phyloP scores from a whole-genome alignment of 352 stramenopile genomes.

The Saprolegnia diclina region DNA sequence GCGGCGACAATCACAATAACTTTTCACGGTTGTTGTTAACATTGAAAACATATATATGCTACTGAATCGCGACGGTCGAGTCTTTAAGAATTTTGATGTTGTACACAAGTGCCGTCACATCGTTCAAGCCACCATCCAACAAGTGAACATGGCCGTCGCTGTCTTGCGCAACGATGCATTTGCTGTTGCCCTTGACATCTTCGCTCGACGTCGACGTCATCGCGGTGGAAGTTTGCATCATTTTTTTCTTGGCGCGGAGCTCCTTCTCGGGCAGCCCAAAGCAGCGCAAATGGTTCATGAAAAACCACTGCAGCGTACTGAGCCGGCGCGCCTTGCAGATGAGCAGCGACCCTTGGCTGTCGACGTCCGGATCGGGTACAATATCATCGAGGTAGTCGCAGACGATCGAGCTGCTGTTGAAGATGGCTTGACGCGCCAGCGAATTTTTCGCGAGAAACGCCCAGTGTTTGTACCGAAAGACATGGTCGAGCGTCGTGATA shows the following conservation, averaged over 20 bases:
- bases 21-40: background rate
- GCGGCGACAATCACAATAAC: background rate
- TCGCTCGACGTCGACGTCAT: background rate
- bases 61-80: constrained; percentile 12
- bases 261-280: constrained; percentile 23
- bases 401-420: constrained; percentile 5
- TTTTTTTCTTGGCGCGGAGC: constrained; percentile 10
- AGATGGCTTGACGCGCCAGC: constrained; percentile 15
- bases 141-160: constrained; percentile 14
- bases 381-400: constrained; percentile 9
- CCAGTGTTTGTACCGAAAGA: background rate
- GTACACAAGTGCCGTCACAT: constrained; percentile 22
- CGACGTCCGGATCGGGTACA: background rate
- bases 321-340: constrained; percentile 3
- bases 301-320: constrained; percentile 27
- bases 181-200: background rate
- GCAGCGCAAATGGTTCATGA: constrained; percentile 12
- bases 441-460: background rate
- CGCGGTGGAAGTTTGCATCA: background rate
- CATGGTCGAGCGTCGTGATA: background rate
- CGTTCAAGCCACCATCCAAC: constrained; percentile 4
- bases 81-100: constrained; percentile 23
- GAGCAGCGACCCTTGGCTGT: background rate
- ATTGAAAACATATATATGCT: constrained; percentile 3
- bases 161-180: constrained; percentile 16